phyloP scores from a whole-genome alignment of 2,329 filamentous ascomycete genomes.

The Elsinoe batatas region DNA sequence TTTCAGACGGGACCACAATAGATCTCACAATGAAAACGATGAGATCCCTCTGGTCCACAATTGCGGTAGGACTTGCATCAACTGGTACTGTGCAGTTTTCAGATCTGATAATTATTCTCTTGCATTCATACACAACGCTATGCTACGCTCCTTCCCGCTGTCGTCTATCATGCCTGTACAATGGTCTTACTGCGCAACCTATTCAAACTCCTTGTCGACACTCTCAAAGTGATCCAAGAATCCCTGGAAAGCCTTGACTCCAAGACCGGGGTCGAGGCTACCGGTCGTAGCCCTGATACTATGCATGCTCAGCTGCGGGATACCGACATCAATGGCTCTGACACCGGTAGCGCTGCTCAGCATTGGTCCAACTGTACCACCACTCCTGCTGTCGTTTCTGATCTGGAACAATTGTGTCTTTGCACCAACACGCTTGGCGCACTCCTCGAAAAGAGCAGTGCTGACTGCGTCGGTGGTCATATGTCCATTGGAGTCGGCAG shows the following conservation, averaged over 20 bases:
- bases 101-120: neutral
- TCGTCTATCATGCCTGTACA: slow-evolving; percentile 1
- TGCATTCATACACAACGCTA: slow-evolving; percentile 5
- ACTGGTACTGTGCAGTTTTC: neutral
- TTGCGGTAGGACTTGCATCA: neutral
- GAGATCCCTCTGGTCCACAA: neutral
- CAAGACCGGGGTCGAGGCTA: slow-evolving; percentile 73
- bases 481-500: slow-evolving; percentile 79
- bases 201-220: slow-evolving; percentile 69
- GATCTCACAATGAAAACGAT: neutral
- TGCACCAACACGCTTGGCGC: slow-evolving; percentile 63
- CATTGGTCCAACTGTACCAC: slow-evolving; percentile 93
- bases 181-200: slow-evolving; percentile 2
- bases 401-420: slow-evolving; percentile 87
- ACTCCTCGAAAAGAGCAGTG: slow-evolving; percentile 65
- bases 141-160: neutral
- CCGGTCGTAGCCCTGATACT: slow-evolving; percentile 83
- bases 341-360: slow-evolving; percentile 72
- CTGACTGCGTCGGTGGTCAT: slow-evolving; percentile 92
- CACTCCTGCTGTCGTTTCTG: slow-evolving; percentile 77
- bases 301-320: slow-evolving; percentile 92
- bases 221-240: slow-evolving; percentile 80
- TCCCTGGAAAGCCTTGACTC: slow-evolving; percentile 78
- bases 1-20: neutral
- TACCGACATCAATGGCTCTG: slow-evolving; percentile 73